Conservation (phyloP, 805 yeast species). For the Wickerhamomyces silvicola region DNA sequence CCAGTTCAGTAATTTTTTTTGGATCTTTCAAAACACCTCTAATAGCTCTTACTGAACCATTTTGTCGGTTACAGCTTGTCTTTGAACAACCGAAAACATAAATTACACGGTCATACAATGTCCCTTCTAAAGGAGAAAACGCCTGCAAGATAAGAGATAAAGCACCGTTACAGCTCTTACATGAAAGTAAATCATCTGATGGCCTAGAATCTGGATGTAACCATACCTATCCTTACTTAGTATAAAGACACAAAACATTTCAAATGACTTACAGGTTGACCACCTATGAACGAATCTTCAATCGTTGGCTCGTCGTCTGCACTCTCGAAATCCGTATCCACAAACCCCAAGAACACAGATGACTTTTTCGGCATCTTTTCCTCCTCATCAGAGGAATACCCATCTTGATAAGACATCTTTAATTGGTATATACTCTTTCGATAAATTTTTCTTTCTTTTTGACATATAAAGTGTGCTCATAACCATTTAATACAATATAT, state of each 20-base stretch:
- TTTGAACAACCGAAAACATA: constrained; percentile 74
- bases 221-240: no score
- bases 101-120: constrained; percentile 71
- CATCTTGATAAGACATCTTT: constrained; percentile 20
- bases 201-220: constrained; percentile 56
- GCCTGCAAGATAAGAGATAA: constrained; percentile 75
- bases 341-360: constrained; percentile 52
- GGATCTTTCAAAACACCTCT: constrained; percentile 69
- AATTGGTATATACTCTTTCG: not conserved
- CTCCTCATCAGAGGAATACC: constrained; percentile 50
- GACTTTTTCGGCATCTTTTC: constrained; percentile 25
- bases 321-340: constrained; percentile 51
- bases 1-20: constrained; percentile 32
- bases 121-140: constrained; percentile 67
- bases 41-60: constrained; percentile 68
- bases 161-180: constrained; percentile 57
- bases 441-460: no score
- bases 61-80: constrained; percentile 56
- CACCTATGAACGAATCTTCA: constrained; percentile 80
- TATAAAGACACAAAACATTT: no score
- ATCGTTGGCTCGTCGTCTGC: constrained; percentile 36
- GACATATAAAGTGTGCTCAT: no score
- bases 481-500: no score
- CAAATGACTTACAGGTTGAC: no score
- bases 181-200: constrained; percentile 41